Evolutionary conservation across 148 eudicot genomes (phyloP), one percentile per base, ranked within the genome.

Genomic region (Nepenthes mirabilis): DNA sequence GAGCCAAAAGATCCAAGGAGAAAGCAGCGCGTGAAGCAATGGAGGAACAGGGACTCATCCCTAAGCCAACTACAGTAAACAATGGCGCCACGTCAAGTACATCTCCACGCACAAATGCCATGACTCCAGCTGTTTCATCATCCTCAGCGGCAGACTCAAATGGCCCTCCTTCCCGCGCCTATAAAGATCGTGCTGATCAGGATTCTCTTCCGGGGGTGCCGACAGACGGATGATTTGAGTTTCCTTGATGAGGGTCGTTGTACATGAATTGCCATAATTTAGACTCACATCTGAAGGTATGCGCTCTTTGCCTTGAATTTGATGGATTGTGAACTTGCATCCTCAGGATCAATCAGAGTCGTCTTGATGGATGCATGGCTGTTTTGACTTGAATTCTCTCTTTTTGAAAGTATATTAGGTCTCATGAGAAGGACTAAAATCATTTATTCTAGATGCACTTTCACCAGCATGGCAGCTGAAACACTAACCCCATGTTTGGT

Each of bases 1-100:
- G 90, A 76, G 99, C 99, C 47, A 76, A 83, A 70, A 65, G 63
- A 65, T 85, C 89, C 48, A 86, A 93, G 74, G 87, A 86, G 74
- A 77, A 74, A 62, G 98, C 96, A 34, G 88, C 95, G 11, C 81
- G 76, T 10, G 97, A 89, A 75, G 83, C 95, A 33, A 51, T 84
- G 69, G 80, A 73, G 72, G 85, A 70, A 37, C 80, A 72, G 70
- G 82, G 81, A 34, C 68, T 79, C 49, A 54, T 68, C 63, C 61
- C 84, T 7, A 78, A 66, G 37, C 49, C 80, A 33, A 57, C 80
- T 2, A 49, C 66, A 65, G 72, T 55, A 50, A 14, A 49, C 11
- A 63, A 52, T 47, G 72, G 55, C 65, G 57, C 60, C 51, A 53
- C 61, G 59, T 43, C 57, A 45, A 58, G 53, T 35, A 55, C 36